Evolutionary conservation across 2,329 filamentous ascomycete species (phyloP).

Genomic region (Escovopsis sp.): DNA sequence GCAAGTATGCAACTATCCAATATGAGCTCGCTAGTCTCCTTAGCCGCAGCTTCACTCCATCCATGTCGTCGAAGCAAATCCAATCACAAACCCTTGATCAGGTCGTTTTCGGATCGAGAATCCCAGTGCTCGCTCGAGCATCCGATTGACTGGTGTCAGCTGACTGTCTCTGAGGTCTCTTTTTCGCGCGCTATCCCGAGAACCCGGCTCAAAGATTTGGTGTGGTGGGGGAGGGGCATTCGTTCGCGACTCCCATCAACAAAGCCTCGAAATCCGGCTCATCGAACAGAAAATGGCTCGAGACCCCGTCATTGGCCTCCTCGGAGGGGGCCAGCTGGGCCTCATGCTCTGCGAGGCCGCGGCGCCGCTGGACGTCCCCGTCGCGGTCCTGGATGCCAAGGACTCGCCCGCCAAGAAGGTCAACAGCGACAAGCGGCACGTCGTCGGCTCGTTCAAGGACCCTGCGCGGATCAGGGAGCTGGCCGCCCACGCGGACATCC

Average conservation of each 20-base stretch:
- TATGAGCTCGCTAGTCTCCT: no score
- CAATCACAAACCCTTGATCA: no score
- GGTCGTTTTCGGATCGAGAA: no score
- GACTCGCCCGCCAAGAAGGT: conserved; percentile 76
- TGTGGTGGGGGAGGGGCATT: neutral
- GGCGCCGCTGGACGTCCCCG: conserved; percentile 54
- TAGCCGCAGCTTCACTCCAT: no score
- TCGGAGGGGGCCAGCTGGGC: conserved; percentile 62
- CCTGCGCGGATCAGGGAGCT: conserved; percentile 63
- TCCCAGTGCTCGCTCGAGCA: no score
- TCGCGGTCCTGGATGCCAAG: conserved; percentile 65
- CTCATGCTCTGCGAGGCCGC: conserved; percentile 92
- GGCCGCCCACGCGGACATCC: conserved; percentile 60
- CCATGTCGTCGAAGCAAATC: no score
- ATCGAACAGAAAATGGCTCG: conserved; percentile 1
- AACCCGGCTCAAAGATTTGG: no score
- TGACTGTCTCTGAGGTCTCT: no score
- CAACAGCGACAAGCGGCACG: conserved; percentile 57
- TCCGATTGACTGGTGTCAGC: no score
- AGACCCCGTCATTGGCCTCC: conserved; percentile 33
- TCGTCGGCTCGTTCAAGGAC: conserved; percentile 81
- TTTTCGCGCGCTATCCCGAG: no score
- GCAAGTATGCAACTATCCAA: no score
- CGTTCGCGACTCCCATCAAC: no score
- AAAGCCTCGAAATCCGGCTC: neutral